phyloP scores from a whole-genome alignment of 2,329 filamentous ascomycete genomes.

The Colletotrichum viniferum region DNA sequence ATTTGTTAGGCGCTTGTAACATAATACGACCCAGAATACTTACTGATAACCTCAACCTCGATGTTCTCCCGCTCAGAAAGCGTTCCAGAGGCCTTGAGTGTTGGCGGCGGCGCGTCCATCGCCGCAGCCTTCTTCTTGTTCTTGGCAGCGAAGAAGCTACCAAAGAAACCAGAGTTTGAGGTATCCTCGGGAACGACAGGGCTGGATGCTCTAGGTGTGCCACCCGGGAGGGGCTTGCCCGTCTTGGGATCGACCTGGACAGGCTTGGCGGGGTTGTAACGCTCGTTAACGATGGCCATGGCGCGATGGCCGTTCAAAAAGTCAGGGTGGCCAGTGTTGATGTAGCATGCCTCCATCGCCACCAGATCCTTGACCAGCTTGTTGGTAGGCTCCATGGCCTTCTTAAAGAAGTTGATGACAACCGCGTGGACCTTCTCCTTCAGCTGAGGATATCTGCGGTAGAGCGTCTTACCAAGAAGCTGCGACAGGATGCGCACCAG shows the following conservation, averaged over 20 bases:
- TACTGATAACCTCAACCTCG: conserved; percentile 98
- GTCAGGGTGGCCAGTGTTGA: conserved; percentile 98
- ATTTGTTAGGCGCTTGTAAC: conserved; percentile 11
- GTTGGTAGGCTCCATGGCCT: conserved; percentile 97
- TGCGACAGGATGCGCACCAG: conserved; percentile 93
- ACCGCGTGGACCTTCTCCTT: conserved; percentile 97
- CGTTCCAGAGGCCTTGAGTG: conserved; percentile 90
- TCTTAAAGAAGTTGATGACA: conserved; percentile 96
- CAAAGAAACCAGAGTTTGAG: conserved; percentile 85
- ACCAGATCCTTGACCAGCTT: conserved; percentile 95
- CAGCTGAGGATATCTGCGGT: conserved; percentile 88
- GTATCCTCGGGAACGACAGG: conserved; percentile 67
- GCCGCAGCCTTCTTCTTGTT: conserved; percentile 99
- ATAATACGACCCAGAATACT: conserved; percentile 39
- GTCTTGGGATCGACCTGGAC: conserved; percentile 98
- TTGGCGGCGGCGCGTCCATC: conserved; percentile 94
- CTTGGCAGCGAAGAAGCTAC: conserved; percentile 97
- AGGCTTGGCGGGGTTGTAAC: conserved; percentile 80
- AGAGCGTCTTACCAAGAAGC: conserved; percentile 85
- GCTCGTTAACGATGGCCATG: conserved; percentile 98
- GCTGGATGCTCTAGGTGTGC: conserved; percentile 74
- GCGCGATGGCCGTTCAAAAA: conserved; percentile 96
- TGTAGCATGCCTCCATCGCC: conserved; percentile 93
- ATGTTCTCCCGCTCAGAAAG: conserved; percentile 93
- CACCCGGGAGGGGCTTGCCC: conserved; percentile 83